A percentile compares a stretch with the other conserved stretches of the same genome.
Evolutionary conservation across 2,329 filamentous ascomycete species (phyloP).

Genomic region (Neophaeococcomyces mojaviensis): DNA sequence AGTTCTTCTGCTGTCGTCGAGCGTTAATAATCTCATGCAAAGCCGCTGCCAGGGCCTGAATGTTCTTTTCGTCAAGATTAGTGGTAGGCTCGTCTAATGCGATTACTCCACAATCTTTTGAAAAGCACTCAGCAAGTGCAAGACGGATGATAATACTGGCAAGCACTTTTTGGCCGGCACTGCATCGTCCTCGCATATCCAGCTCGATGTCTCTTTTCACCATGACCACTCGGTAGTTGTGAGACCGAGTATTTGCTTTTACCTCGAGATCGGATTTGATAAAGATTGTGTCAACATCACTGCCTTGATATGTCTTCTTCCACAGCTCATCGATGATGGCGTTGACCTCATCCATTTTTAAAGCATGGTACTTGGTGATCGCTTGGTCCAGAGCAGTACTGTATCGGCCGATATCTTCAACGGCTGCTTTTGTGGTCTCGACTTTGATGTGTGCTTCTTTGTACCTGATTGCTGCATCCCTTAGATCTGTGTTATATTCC

Average conservation of each 20-base stretch:
- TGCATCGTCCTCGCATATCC: constrained; percentile 98
- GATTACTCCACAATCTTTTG: constrained; percentile 89
- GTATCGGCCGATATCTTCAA: constrained; percentile 82
- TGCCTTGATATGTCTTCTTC: constrained; percentile 93
- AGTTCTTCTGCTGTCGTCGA: constrained; percentile 80
- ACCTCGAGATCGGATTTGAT: constrained; percentile 87
- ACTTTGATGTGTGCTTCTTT: constrained; percentile 84
- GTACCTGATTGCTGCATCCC: constrained; percentile 70
- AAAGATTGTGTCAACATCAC: constrained; percentile 91
- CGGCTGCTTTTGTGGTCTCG: constrained; percentile 83
- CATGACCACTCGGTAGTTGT: constrained; percentile 98
- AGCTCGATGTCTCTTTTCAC: constrained; percentile 95
- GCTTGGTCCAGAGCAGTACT: constrained; percentile 81
- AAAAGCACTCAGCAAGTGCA: constrained; percentile 92
- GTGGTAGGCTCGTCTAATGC: constrained; percentile 96
- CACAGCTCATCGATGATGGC: constrained; percentile 91
- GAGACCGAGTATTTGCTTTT: constrained; percentile 53
- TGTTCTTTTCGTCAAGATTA: constrained; percentile 92
- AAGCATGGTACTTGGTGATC: constrained; percentile 90
- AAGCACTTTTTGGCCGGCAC: constrained; percentile 90
- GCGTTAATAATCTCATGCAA: constrained; percentile 80
- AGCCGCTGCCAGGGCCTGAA: constrained; percentile 75
- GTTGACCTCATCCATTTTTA: constrained; percentile 99
- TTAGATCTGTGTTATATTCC: constrained; percentile 82
- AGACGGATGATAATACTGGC: constrained; percentile 96